Evolutionary conservation across 140 eudicot species (phyloP).

Genomic region (Bidens hawaiensis): DNA sequence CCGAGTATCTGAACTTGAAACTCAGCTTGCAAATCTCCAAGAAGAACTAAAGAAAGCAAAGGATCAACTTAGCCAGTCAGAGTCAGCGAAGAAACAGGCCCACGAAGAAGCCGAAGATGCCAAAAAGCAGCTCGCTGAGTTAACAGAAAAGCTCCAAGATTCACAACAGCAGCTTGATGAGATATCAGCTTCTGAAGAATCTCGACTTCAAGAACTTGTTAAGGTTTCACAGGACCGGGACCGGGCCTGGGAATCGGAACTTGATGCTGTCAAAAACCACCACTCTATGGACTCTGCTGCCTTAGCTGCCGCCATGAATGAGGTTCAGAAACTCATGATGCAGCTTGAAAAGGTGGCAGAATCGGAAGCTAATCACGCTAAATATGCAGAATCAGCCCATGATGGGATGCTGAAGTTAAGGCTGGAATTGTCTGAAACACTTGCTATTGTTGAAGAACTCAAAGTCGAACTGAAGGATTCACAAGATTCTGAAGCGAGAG

Average conservation of each 20-base stretch:
- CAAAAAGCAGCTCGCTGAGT: slow-evolving; percentile 55
- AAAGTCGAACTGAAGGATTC: slow-evolving; percentile 53
- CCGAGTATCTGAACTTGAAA: slow-evolving; percentile 60
- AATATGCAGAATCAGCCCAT: slow-evolving; percentile 58
- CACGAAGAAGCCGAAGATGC: slow-evolving; percentile 78
- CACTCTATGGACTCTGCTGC: slow-evolving; percentile 86
- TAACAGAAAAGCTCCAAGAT: slow-evolving; percentile 61
- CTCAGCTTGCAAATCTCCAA: slow-evolving; percentile 79
- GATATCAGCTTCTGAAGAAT: slow-evolving; percentile 74
- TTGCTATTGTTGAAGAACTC: slow-evolving; percentile 50
- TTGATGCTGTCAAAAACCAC: slow-evolving; percentile 86
- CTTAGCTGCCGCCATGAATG: slow-evolving; percentile 63
- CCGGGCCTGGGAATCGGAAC: slow-evolving; percentile 88
- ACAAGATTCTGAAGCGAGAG: slow-evolving; percentile 67
- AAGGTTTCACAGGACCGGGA: slow-evolving; percentile 96
- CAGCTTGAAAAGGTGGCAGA: slow-evolving; percentile 65
- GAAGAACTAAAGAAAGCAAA: slow-evolving; percentile 76
- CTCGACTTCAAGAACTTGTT: slow-evolving; percentile 74
- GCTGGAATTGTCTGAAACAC: slow-evolving; percentile 59
- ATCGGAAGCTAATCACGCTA: slow-evolving; percentile 66
- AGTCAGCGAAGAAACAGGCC: slow-evolving; percentile 49
- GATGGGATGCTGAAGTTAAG: slow-evolving; percentile 54
- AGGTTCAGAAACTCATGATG: slow-evolving; percentile 62
- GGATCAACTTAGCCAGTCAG: slow-evolving; percentile 65
- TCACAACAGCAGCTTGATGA: slow-evolving; percentile 65